These are phyloP conservation scores for Zymoseptoria tritici DNA, from an alignment of 2,329 filamentous ascomycete species.

Conservation along the genomic window DNA sequence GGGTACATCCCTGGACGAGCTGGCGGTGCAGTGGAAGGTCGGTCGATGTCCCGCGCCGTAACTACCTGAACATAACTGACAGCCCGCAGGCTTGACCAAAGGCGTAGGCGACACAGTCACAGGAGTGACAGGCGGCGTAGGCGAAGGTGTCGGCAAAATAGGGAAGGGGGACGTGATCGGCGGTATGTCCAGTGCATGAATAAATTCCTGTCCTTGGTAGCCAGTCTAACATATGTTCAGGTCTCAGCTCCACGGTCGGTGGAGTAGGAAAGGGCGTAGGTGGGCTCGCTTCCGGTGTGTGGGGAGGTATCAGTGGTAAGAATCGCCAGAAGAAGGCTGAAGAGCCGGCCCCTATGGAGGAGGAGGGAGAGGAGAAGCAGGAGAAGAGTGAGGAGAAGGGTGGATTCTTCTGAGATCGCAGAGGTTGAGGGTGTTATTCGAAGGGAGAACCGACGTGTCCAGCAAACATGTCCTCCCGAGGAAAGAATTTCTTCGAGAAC, in stretches of 20 bases:
- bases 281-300: constrained; percentile 24
- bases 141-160: constrained; percentile 39
- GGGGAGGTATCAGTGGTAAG: constrained; percentile 26
- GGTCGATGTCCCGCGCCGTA: not conserved
- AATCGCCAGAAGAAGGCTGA: constrained; percentile 17
- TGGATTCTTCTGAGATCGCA: not conserved
- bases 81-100: constrained; percentile 33
- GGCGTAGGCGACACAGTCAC: constrained; percentile 35
- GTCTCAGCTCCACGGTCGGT: constrained; percentile 34
- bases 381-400: constrained; percentile 7
- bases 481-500: too few species aligned
- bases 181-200: constrained; percentile 16
- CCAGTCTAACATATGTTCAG: not conserved
- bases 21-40: constrained; percentile 31
- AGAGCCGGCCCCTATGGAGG: constrained; percentile 6
- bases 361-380: constrained; percentile 12
- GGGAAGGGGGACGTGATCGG: constrained; percentile 40
- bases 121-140: constrained; percentile 32
- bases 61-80: not conserved
- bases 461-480: too few species aligned
- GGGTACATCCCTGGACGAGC: constrained; percentile 32
- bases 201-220: not conserved
- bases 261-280: constrained; percentile 29
- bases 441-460: too few species aligned
- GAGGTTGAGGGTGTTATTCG: not conserved